Base-by-base conservation (phyloP, 257 asterid species). In the Solanum piurae region DNA sequence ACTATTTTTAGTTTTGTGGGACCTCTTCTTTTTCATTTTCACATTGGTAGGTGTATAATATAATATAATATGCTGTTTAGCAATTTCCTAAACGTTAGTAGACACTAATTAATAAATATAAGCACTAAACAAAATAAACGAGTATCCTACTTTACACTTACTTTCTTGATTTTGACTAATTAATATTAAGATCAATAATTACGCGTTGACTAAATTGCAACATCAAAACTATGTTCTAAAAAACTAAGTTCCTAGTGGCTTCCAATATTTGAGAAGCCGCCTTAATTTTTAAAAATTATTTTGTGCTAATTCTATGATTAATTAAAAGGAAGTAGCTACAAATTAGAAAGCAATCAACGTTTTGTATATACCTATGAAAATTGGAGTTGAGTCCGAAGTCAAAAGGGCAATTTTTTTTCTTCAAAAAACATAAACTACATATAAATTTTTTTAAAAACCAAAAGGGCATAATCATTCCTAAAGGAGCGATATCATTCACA, bases 391-490 rank as follows among this genome's bases (percentile, higher is more conserved):
- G 34, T 33, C 34, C 34, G 34, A 3, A 33, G 34, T 3, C 34
- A 33, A 33, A 33, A 33, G 34, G 34, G 1, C 1, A 33, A 33
- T 0, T 33, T 33, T 33, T 33, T 33, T 33, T 33, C 34, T 33
- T 33, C 34, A 33, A 33, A 33, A 33, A 33, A 33, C 5, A 33
- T 33, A 33, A 33, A 33, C 34, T 5, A 0, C 34, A 33, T 33
- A 33, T 33, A 3, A 37, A 37, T 37, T 1, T 37, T 37, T 37
- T 37, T 37, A 6, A 37, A 72, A 38, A 38, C 42, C 10, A 38
- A 37, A 37, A 38, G 42, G 0, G 0, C 0, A 38, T 7, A 38
- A 38, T 38, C 10, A 0, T 0, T 37, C 40, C 1, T 37, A 9
- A 37, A 2, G 8, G 40, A 37, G 40, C 40, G 40, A 37, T 37